A percentile compares a stretch with the other conserved stretches of the same genome.
Conservation (phyloP, 2,329 filamentous ascomycete species). For the Dendryphion nanum region DNA sequence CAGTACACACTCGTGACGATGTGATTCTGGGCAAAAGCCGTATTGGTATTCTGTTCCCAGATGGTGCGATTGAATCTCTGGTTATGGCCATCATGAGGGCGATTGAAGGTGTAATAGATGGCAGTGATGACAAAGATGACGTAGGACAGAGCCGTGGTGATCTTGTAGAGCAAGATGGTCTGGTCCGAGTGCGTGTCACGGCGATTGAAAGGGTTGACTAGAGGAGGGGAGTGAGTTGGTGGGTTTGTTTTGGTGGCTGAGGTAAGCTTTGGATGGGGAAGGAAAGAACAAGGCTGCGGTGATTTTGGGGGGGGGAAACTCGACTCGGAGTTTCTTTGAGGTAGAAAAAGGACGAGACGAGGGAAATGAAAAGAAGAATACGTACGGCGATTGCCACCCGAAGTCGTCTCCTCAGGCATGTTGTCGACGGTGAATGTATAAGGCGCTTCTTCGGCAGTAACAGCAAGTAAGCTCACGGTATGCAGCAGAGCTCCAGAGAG, state of each 20-base stretch:
- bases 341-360: too few relatives aligned
- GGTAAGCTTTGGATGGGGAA: not conserved
- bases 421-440: too few relatives aligned
- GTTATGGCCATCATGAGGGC: constrained; percentile 60
- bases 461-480: too few relatives aligned
- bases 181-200: constrained; percentile 63
- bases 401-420: not conserved
- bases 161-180: constrained; percentile 70
- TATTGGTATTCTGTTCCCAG: constrained; percentile 71
- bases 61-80: constrained; percentile 62
- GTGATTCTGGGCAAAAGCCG: constrained; percentile 73
- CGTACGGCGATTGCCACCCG: not conserved
- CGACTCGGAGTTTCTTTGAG: too few relatives aligned
- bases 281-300: too few relatives aligned
- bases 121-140: constrained; percentile 68
- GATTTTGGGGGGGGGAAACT: too few relatives aligned
- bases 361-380: too few relatives aligned
- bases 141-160: constrained; percentile 73
- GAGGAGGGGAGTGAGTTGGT: constrained; percentile 4
- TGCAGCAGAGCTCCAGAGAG: too few relatives aligned
- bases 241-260: not conserved
- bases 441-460: too few relatives aligned
- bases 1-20: constrained; percentile 70
- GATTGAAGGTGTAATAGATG: constrained; percentile 70
- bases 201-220: constrained; percentile 75